These are phyloP conservation scores for Selaginella tamariscina DNA, from an alignment of 75 land plant genomes.

Conservation along the genomic window DNA sequence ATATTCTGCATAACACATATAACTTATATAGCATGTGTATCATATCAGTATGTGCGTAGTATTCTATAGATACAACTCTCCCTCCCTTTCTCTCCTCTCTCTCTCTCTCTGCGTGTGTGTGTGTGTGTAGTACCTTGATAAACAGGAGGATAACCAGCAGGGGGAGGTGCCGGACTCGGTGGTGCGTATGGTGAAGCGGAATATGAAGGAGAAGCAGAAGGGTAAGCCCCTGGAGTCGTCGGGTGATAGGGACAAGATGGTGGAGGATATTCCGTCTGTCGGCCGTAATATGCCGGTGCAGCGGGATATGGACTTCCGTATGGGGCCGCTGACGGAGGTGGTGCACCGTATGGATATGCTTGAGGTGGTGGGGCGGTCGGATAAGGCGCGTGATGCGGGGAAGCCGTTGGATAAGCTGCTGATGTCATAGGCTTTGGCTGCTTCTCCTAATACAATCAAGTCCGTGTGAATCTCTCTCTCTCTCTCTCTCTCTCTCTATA, in stretches of 20 bases:
- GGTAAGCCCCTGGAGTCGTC: conserved; percentile 14
- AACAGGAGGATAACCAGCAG: conserved; percentile 4
- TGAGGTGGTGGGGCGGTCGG: not conserved
- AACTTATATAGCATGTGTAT: too few relatives aligned
- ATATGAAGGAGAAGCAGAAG: not conserved
- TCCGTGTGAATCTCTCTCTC: too few relatives aligned
- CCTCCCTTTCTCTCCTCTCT: too few relatives aligned
- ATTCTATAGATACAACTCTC: too few relatives aligned
- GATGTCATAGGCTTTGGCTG: not conserved
- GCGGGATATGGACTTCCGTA: not conserved
- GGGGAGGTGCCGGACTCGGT: not conserved
- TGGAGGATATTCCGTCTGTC: conserved; percentile 22
- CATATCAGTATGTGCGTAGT: too few relatives aligned
- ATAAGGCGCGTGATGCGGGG: not conserved
- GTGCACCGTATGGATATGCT: not conserved
- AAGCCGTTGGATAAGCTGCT: not conserved
- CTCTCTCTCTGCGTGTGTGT: too few relatives aligned
- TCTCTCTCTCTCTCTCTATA: too few relatives aligned
- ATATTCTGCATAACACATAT: not conserved
- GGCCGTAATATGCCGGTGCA: too few relatives aligned
- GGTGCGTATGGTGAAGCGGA: not conserved
- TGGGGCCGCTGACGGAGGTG: not conserved
- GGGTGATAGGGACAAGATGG: conserved; percentile 1
- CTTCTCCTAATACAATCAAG: not conserved
- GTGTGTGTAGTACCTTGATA: too few relatives aligned